Conservation (phyloP, 805 yeast genomes). For the Metschnikowia chrysomelidarum region DNA sequence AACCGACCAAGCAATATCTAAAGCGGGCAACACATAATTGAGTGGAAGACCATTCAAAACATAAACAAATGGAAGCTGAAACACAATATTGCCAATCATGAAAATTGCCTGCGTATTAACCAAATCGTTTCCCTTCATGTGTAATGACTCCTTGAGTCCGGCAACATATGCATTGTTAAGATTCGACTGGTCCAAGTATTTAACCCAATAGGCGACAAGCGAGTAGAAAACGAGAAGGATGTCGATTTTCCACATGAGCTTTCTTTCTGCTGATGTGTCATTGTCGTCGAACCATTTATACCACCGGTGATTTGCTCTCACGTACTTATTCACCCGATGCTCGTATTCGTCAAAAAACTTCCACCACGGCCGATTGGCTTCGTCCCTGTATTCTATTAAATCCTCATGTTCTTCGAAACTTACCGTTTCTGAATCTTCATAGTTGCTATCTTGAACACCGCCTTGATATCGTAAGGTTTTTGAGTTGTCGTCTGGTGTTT, state of each 20-base stretch:
- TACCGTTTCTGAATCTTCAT: slow-evolving; percentile 5
- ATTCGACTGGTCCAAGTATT: slow-evolving; percentile 24
- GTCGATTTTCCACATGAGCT: slow-evolving; percentile 30
- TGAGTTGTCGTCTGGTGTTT: too few relatives aligned
- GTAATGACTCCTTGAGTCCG: slow-evolving; percentile 23
- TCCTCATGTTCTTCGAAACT: not conserved
- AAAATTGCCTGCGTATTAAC: slow-evolving; percentile 26
- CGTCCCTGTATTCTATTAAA: slow-evolving; percentile 47
- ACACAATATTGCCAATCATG: slow-evolving; percentile 24
- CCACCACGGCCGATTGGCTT: slow-evolving; percentile 51
- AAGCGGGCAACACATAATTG: slow-evolving; percentile 20
- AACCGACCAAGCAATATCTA: slow-evolving; percentile 23
- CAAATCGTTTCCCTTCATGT: slow-evolving; percentile 29
- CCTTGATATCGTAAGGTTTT: too few relatives aligned
- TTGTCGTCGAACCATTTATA: slow-evolving; percentile 30
- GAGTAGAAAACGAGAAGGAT: slow-evolving; percentile 25
- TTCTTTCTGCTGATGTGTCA: slow-evolving; percentile 28
- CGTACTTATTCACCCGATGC: slow-evolving; percentile 22
- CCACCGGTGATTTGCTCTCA: slow-evolving; percentile 22
- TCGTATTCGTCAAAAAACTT: slow-evolving; percentile 41
- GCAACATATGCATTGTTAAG: slow-evolving; percentile 28
- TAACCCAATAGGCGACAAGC: slow-evolving; percentile 33
- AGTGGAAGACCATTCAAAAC: slow-evolving; percentile 23
- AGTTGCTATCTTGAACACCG: slow-evolving; percentile 14
- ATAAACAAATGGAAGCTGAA: slow-evolving; percentile 25